These are phyloP conservation scores for Fraxinus albicans DNA, from an alignment of 305 asterid species.

Conservation along the genomic window DNA sequence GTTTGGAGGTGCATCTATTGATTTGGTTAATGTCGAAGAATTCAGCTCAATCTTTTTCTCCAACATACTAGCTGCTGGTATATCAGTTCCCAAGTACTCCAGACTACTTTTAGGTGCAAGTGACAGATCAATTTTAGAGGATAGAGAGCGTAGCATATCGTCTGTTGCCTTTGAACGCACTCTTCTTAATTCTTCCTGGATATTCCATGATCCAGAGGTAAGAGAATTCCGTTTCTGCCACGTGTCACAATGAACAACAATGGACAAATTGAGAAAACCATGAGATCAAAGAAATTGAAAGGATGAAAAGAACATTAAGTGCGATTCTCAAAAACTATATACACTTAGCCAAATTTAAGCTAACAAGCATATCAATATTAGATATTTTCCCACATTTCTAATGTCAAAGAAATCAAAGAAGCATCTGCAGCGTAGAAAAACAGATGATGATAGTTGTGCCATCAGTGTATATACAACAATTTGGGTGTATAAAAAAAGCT, in stretches of 20 bases:
- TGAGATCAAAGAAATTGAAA: slow-evolving; percentile 7
- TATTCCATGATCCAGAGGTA: slow-evolving; percentile 84
- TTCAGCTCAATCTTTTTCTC: slow-evolving; percentile 35
- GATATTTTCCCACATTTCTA: slow-evolving; percentile 10
- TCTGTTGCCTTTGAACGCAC: slow-evolving; percentile 81
- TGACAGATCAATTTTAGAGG: slow-evolving; percentile 48
- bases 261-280: slow-evolving; percentile 10
- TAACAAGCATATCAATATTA: neutral
- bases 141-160: slow-evolving; percentile 61
- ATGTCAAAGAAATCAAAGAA: slow-evolving; percentile 9
- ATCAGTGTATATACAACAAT: neutral
- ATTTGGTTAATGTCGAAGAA: slow-evolving; percentile 28
- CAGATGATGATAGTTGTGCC: neutral
- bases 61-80: slow-evolving; percentile 24
- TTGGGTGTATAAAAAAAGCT: neutral
- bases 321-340: neutral
- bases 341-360: neutral
- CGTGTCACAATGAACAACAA: slow-evolving; percentile 16
- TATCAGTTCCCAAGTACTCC: slow-evolving; percentile 37
- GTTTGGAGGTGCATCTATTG: slow-evolving; percentile 31
- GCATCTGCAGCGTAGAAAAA: neutral
- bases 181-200: slow-evolving; percentile 76
- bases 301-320: neutral
- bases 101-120: slow-evolving; percentile 26
- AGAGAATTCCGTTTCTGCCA: slow-evolving; percentile 62